Percentiles rank a stretch among this genome's conserved stretches.
Conservation (phyloP, 352 stramenopile species). For the Phytophthora podocarpi region DNA sequence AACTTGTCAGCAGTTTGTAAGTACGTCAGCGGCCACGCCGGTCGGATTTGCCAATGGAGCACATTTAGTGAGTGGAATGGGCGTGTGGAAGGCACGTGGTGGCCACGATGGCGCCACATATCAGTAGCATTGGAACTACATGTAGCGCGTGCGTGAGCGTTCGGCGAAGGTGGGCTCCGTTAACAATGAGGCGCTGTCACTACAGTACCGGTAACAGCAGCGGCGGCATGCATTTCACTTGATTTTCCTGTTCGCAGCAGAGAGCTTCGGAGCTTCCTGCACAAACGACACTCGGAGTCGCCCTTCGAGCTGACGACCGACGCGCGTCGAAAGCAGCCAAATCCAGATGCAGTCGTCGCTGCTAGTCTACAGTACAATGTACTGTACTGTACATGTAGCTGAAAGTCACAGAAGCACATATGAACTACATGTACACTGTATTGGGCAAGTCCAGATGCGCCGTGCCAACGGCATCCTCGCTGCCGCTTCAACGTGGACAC, state of each 20-base stretch:
- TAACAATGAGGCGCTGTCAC: not conserved
- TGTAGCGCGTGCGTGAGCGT: not conserved
- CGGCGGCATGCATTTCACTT: not conserved
- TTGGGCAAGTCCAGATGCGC: no score
- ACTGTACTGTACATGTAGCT: no score
- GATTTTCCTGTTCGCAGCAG: slow-evolving; percentile 21
- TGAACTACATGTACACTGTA: no score
- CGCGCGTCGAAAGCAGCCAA: slow-evolving; percentile 12
- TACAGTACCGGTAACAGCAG: not conserved
- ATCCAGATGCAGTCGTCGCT: not conserved
- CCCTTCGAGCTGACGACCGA: slow-evolving; percentile 14
- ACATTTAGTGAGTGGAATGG: slow-evolving; percentile 15
- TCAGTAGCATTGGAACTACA: not conserved
- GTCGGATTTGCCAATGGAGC: slow-evolving; percentile 14
- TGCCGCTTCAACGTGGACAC: no score
- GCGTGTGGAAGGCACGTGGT: no score
- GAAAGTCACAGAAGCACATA: no score
- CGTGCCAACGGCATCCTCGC: no score
- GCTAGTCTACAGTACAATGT: no score
- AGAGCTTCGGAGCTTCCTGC: not conserved
- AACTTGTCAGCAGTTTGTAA: not conserved
- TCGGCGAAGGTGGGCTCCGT: not conserved
- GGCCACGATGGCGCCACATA: not conserved
- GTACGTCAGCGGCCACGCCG: no score
- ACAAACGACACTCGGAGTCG: slow-evolving; percentile 1